phyloP scores from a whole-genome alignment of 2,329 filamentous ascomycete species.

The Fusarium piperis region DNA sequence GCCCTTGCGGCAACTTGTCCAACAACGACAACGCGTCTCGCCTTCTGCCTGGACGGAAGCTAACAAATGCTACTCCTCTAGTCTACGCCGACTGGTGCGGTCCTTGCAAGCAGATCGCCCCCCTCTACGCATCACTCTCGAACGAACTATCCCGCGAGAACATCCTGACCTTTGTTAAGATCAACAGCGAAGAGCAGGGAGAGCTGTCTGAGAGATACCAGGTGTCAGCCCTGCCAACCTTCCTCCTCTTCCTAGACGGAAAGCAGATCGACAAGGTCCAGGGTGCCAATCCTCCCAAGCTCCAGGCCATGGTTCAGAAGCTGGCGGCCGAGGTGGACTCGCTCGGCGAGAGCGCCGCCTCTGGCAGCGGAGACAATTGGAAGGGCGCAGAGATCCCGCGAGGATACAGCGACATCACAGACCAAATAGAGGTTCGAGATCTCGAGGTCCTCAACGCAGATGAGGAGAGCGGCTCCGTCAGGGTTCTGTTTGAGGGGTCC shows the following conservation, averaged over 20 bases:
- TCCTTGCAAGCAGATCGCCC: conserved; percentile 85
- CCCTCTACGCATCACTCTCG: conserved; percentile 82
- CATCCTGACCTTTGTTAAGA: conserved; percentile 83
- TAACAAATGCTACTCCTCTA: conserved; percentile 50
- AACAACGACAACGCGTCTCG: conserved; percentile 25
- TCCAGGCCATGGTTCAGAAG: conserved; percentile 77
- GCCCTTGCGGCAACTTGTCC: conserved; percentile 9
- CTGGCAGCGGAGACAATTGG: conserved; percentile 67
- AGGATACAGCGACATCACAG: conserved; percentile 85
- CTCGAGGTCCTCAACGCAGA: conserved; percentile 91
- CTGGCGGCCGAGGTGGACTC: conserved; percentile 72
- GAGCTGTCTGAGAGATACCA: conserved; percentile 78
- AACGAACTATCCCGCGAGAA: conserved; percentile 74
- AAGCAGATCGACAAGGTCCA: conserved; percentile 73
- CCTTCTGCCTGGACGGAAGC: conserved; percentile 11
- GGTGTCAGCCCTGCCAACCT: conserved; percentile 86
- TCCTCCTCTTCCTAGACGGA: conserved; percentile 84
- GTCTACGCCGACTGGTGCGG: conserved; percentile 90
- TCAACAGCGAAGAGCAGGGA: conserved; percentile 82
- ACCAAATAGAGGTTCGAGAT: conserved; percentile 80
- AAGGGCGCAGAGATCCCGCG: conserved; percentile 78
- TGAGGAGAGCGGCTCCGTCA: conserved; percentile 76
- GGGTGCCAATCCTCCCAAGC: conserved; percentile 77
- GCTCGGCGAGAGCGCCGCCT: conserved; percentile 58
- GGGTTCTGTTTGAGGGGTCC: conserved; percentile 74